Base-by-base conservation (phyloP, 176 grass and related monocot species). In the Aegilops speltoides region DNA sequence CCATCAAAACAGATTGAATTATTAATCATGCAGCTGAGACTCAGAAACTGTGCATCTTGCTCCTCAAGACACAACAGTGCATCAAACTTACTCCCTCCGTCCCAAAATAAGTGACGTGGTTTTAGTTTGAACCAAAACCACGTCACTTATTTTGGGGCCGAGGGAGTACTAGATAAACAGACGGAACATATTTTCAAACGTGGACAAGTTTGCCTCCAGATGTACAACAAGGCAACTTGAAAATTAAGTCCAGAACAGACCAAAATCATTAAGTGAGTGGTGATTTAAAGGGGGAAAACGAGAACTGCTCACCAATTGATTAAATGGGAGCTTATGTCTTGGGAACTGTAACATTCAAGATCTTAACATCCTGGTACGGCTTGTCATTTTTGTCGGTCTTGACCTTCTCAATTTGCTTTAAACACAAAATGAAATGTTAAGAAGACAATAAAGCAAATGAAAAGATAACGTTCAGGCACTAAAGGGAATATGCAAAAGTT, bases 341-440 rank as follows among this genome's bases (percentile, higher is more conserved):
- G 10, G 97, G 97, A 88, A 98, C 90, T n/a, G 97, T 98, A 85
- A 98, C 97, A 85, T 98, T 96, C 83, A 98, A 87, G 73, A 99
- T 99, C 85, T 99, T 99, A 16, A 98, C 92, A 75, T 98, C 97
- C 83, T 96, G 97, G 81, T 98, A 93, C n/a, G 97, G 97, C 83
- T 89, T 98, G 77, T 98, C 97, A 82, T 93, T 98, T 89, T 92
- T 98, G 89, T 98, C 92, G 0, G 90, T 94, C 87, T 96, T 98
- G 14, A 96, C 94, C 89, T 96, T 98, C 88, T 98, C 97, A 24
- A 98, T 96, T 91, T 90, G 88, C 87, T 93, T 84, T 83, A 77
- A 83, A 66, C 61, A 90, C 19, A 79, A 89, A 90, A 84, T 29
- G 13, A 2, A 73, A 36, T 71, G 76, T 85, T 88, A 88, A 43